Evolutionary conservation across 768 basidiomycete genomes (phyloP), one percentile per base, ranked within the genome.

Genomic region (Calocybe gangraenosa): DNA sequence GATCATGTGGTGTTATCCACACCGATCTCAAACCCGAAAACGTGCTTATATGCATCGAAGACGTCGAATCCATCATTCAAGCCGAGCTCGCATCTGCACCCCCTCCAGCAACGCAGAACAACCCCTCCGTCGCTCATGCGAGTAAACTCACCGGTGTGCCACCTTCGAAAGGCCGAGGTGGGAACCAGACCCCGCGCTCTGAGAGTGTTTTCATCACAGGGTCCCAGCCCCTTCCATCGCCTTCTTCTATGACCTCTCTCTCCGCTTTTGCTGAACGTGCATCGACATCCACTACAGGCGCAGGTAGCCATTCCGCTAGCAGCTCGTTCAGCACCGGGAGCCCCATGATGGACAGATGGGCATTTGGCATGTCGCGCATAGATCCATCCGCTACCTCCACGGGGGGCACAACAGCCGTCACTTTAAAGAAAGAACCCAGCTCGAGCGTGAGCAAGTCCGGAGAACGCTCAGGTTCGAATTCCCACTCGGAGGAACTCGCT

Each of bases 11-110:
- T 32, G 90, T 99, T 58, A 97, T 97, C 44, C 95, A 98, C 62
- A 98, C 95, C 33, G 86, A 99, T 65, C 74, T 99, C 51, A 98
- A 98, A 64, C 96, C 95, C 0, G 96, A 98, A 65, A 98, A 98
- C 65, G 93, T 99, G 20, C 79, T 99, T 39, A 92, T 99, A 52
- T 86, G 82, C 65, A 97, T 98, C 57, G 95, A 97, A 60, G 89
- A 97, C 60, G 95, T 98, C 54, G 95, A 98, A 58, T 71, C 81
- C 14, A 92, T 98, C 61, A 94, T 98, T 40, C 78, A 83, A 47
- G 71, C 88, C 19, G 93, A 96, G 63, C 70, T 93, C 43, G 78
- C 80, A 53, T 30, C 68, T 52, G 52, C 71, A 51, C 43, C 69
- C 48, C 48, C 83, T 85, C 23, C 72, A 49, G 70, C 77, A 5